Percentiles rank a stretch among this genome's conserved stretches.
Evolutionary conservation across 2,329 filamentous ascomycete genomes (phyloP).

Genomic region (Graphilbum ipis-grandicollis): DNA sequence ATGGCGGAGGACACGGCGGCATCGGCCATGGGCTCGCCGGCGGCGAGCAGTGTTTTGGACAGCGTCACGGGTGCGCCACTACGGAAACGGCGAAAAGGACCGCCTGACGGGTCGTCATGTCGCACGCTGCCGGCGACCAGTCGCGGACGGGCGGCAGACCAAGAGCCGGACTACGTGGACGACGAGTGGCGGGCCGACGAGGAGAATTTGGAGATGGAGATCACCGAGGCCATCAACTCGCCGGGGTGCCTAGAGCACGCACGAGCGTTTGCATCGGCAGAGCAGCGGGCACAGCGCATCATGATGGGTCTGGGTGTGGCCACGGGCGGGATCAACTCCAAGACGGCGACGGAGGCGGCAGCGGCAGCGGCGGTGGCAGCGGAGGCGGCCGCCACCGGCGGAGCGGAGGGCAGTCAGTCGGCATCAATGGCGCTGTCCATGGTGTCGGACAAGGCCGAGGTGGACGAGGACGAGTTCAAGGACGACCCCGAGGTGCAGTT

Average conservation of each 20-base stretch:
- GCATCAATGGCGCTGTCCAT: constrained; percentile 4
- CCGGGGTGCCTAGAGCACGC: constrained; percentile 38
- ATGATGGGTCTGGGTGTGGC: constrained; percentile 6
- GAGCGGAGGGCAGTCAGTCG: background rate
- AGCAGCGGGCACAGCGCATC: constrained; percentile 26
- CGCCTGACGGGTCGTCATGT: constrained; percentile 8
- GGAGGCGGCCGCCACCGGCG: background rate
- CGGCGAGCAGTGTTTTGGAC: background rate
- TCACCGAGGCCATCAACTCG: constrained; percentile 50
- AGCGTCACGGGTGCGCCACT: background rate
- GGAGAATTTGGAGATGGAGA: constrained; percentile 49
- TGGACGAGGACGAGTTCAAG: constrained; percentile 69
- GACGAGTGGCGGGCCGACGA: constrained; percentile 48
- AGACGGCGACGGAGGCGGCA: background rate
- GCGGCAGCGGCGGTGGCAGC: background rate
- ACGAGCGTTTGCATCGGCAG: constrained; percentile 38
- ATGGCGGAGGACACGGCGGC: background rate
- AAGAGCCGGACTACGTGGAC: constrained; percentile 35
- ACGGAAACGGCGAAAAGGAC: constrained; percentile 3
- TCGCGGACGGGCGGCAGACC: no score
- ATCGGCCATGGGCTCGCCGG: constrained; percentile 1
- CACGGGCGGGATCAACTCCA: background rate
- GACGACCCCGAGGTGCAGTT: constrained; percentile 76
- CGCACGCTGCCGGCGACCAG: constrained; percentile 6
- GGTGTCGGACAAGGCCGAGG: constrained; percentile 43